Base-by-base conservation (phyloP, 768 basidiomycete genomes). In the Trichaptum fuscoviolaceum region DNA sequence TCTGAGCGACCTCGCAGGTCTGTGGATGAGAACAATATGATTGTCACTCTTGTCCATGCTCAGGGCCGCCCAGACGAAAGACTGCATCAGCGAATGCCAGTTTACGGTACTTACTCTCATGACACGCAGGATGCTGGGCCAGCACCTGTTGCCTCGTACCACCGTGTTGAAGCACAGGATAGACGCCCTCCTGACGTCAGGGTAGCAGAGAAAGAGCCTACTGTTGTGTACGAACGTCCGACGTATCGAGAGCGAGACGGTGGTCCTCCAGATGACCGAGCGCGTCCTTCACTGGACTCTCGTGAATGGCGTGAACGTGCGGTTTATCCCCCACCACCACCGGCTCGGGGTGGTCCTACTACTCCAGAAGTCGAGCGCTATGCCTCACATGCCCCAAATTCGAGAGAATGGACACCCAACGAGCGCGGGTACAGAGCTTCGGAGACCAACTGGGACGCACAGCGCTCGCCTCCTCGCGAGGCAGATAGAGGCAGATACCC, bases 231-330 rank as follows among this genome's bases (percentile, higher is more conserved):
- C 23, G 30, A 34, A 9, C 59, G 59, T 18, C 59, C 24, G 12
- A 25, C 59, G 9, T 61, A 61, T 34, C 59, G 59, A 1, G 59
- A 61, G 30, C 59, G 59, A 17, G 23, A 61, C 25, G 24, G 25
- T 6, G 59, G 25, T 15, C 59, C 59, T 24, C 25, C 12, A 25
- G 59, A 61, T 61, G 59, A 61, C 17, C 25, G 59, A 23, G 12
- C 25, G 24, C 59, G 59, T 15, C 30, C 59, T 25, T 18, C 59
- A 25, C 30, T 61, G 2, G 59, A 61, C 15, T 25, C 24, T 12
- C 59, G 59, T 9, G 25, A 61, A 61, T 61, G 59, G 59, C 59
- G 59, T 18, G 59, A 61, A 61, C 24, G 25, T 25, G 24, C 24
- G 3, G 8, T 34, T 23, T 34, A 25, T 25, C 59, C 59, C 3